Base-by-base conservation (phyloP, 345 rosid species). In the Eucalyptus victrix region DNA sequence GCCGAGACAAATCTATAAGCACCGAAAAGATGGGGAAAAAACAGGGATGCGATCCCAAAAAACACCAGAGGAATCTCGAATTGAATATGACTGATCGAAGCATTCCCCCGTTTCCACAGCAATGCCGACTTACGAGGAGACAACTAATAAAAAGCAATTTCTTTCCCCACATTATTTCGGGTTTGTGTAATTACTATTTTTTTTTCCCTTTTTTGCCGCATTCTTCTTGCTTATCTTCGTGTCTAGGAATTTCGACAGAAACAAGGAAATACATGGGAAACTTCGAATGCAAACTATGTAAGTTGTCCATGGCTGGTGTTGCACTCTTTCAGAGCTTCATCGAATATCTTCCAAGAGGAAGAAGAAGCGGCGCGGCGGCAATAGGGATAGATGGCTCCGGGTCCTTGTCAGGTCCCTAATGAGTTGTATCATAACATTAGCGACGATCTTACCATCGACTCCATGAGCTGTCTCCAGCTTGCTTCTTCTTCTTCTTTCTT, bases 311-410 rank as follows among this genome's bases (percentile, higher is more conserved):
- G 80, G 40, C 86, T 37, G 89, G 89, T 49, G 44, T 40, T 83
- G 90, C 90, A 90, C n/a, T 91, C 92, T 92, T 92, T 91, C 95
- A 94, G 90, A 58, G 92, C 92, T 24, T 89, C 34, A 85, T 91
- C 24, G 85, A 40, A 76, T 76, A 40, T 76, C 16, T 76, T 76
- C 85, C 44, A 1, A 65, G 44, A 6, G 50, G 47, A 34, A 53
- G 56, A 87, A 49, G 76, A 86, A 54, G 83, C 69, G 67, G 80
- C 15, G 89, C 47, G 12, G 83, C 83, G 86, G 89, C 6, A 32
- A 14, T 32, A 34, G 80, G 37, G 12, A 49, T 76, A 86, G 69
- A 93, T 93, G 96, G 44, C 49, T 60, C 58, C 9, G 67, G 62
- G 56, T 42, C 89, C 86, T 30, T 51, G 87, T 54, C 72, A 72